phyloP scores from a whole-genome alignment of 345 rosid species.

The Eucalyptus urophylla region DNA sequence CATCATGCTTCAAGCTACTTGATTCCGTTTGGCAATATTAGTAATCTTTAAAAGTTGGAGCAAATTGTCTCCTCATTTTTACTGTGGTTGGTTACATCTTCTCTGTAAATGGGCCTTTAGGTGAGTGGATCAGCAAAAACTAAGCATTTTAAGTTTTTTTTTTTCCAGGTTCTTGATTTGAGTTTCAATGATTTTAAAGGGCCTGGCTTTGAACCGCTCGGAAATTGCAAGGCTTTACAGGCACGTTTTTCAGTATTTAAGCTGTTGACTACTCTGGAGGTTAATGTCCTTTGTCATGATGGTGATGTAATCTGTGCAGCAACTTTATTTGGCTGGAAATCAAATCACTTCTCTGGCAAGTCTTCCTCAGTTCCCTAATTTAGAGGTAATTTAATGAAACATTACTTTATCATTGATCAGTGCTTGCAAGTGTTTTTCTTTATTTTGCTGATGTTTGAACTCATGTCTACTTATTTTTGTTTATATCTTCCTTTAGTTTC shows the following conservation, averaged over 20 bases:
- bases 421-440: background rate
- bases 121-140: background rate
- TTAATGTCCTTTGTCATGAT: background rate
- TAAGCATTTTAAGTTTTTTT: background rate
- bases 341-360: conserved; percentile 89
- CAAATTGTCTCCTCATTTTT: background rate
- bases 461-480: background rate
- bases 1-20: background rate
- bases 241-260: conserved; percentile 23
- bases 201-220: conserved; percentile 97
- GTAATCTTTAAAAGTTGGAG: background rate
- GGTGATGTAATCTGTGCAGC: conserved; percentile 38
- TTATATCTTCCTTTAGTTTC: conserved; percentile 41
- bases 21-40: background rate
- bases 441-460: background rate
- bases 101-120: background rate
- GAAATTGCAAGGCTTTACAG: conserved; percentile 86
- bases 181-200: conserved; percentile 99
- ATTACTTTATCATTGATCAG: background rate
- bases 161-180: conserved; percentile 83
- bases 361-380: conserved; percentile 92
- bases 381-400: conserved; percentile 54
- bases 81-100: background rate
- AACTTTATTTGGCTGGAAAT: conserved; percentile 97
- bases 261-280: background rate